Conservation (phyloP, 2,329 filamentous ascomycete genomes). For the Blastomyces percursus region DNA sequence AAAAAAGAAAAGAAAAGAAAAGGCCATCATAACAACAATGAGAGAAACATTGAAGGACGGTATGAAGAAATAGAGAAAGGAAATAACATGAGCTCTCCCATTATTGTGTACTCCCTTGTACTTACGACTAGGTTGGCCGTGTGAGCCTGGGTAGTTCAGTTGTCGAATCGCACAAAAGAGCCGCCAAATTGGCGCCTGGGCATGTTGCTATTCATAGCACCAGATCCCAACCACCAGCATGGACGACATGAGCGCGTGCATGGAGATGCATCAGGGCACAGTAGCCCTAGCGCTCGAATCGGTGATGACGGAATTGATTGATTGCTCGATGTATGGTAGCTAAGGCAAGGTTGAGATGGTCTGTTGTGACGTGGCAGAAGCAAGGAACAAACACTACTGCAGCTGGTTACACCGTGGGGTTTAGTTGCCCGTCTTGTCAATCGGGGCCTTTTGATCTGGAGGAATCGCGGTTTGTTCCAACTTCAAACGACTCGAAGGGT, state of each 20-base stretch:
- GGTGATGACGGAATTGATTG: not conserved
- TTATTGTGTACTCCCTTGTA: too few relatives aligned
- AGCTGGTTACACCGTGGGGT: not conserved
- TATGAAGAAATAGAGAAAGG: not conserved
- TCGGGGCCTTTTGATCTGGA: not conserved
- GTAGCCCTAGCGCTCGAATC: not conserved
- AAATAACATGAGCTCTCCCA: not conserved
- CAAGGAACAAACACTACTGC: not conserved
- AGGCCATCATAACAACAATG: not conserved
- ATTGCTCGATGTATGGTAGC: not conserved
- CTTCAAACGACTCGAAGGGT: not conserved
- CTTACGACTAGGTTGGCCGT: too few relatives aligned
- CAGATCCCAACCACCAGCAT: not conserved
- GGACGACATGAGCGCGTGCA: not conserved
- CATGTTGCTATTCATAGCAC: not conserved
- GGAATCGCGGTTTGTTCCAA: not conserved
- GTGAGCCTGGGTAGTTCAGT: too few relatives aligned
- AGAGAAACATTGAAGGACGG: not conserved
- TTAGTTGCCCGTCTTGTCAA: not conserved
- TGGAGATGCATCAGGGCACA: not conserved
- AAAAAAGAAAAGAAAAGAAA: not conserved
- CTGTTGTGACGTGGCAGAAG: not conserved
- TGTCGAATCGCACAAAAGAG: too few relatives aligned
- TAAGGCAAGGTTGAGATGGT: not conserved
- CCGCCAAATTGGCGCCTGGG: not conserved